Conservation (phyloP, 805 yeast species). For the Yarrowia sp. region DNA sequence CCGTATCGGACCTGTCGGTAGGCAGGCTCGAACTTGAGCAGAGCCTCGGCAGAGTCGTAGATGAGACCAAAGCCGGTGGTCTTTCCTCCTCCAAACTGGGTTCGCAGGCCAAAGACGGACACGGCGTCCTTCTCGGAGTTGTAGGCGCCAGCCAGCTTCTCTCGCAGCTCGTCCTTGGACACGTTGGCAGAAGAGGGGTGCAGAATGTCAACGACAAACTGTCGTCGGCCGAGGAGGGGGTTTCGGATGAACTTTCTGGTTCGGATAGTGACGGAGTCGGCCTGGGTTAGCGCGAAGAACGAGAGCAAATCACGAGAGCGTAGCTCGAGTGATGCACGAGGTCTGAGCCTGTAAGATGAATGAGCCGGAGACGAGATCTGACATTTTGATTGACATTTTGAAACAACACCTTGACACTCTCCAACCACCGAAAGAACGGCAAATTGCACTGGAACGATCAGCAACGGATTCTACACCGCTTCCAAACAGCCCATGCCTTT, state of each 20-base stretch:
- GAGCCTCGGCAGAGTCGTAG: constrained; percentile 97
- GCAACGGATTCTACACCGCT: too few species aligned
- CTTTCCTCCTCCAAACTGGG: constrained; percentile 99
- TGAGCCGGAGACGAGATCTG: too few species aligned
- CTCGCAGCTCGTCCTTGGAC: constrained; percentile 99
- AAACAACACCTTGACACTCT: too few species aligned
- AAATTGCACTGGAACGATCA: too few species aligned
- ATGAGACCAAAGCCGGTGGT: constrained; percentile 99
- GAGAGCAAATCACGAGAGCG: neutral
- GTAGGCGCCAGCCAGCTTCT: constrained; percentile 85
- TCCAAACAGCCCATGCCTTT: too few species aligned
- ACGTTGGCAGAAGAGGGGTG: constrained; percentile 99
- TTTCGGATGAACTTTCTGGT: constrained; percentile 99
- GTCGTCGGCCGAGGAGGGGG: constrained; percentile 99
- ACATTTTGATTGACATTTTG: too few species aligned
- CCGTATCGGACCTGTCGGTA: constrained; percentile 99
- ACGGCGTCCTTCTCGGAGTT: constrained; percentile 92
- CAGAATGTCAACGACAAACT: constrained; percentile 98
- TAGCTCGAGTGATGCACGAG: neutral
- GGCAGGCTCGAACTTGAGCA: constrained; percentile 98
- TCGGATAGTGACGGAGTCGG: constrained; percentile 99
- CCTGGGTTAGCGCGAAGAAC: constrained; percentile 54
- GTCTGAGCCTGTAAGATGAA: too few species aligned
- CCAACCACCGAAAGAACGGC: too few species aligned
- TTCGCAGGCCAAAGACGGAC: constrained; percentile 99